Evolutionary conservation across 768 basidiomycete genomes (phyloP).

Genomic region (Agaricus subrufescens): DNA sequence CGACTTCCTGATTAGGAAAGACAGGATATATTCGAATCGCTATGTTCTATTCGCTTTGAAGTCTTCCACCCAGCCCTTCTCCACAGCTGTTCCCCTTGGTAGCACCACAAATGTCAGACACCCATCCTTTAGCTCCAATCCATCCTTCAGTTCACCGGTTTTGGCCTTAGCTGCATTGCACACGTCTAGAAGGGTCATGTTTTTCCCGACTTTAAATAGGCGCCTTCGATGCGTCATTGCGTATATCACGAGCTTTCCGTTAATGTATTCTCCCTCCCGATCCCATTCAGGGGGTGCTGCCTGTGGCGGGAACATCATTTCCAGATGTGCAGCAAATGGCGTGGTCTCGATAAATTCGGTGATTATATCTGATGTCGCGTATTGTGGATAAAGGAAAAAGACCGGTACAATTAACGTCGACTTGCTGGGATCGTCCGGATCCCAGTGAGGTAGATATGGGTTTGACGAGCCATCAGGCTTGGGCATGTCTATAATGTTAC

Average conservation of each 20-base stretch:
- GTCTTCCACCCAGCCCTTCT: constrained; percentile 83
- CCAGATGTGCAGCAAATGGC: constrained; percentile 73
- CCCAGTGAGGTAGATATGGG: constrained; percentile 62
- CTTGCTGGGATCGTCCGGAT: constrained; percentile 55
- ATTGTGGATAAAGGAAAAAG: constrained; percentile 91
- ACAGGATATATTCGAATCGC: not conserved
- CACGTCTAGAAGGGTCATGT: constrained; percentile 80
- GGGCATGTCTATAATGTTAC: constrained; percentile 61
- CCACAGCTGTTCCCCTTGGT: constrained; percentile 62
- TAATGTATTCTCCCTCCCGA: constrained; percentile 55
- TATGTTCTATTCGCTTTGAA: constrained; percentile 52
- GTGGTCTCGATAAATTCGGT: constrained; percentile 82
- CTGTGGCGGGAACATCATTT: constrained; percentile 78
- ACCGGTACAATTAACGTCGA: constrained; percentile 74
- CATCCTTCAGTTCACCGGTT: constrained; percentile 61
- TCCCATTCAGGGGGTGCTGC: constrained; percentile 76
- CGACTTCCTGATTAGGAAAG: constrained; percentile 3
- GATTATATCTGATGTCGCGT: constrained; percentile 86
- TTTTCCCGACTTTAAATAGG: constrained; percentile 87
- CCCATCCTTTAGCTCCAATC: constrained; percentile 79
- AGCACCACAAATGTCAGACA: constrained; percentile 77
- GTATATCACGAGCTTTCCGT: constrained; percentile 69
- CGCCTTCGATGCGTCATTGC: constrained; percentile 73
- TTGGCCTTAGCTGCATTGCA: constrained; percentile 57
- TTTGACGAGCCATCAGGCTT: constrained; percentile 48